Base-by-base conservation (phyloP, 1,284 basidiomycete species). In the Cutaneotrichosporon daszewskae region DNA sequence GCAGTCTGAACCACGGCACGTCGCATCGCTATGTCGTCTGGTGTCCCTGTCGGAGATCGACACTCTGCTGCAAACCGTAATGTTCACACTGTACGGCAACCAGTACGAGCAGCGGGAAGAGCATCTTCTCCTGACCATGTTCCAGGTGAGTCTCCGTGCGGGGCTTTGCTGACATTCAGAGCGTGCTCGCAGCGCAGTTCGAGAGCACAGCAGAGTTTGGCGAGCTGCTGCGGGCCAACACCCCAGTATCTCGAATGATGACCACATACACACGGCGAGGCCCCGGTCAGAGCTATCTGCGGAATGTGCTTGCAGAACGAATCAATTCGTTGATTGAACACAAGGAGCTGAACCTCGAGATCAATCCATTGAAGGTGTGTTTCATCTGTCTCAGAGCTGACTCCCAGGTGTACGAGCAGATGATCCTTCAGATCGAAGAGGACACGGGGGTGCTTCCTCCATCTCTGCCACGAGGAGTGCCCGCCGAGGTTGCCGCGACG, bases 1-100 rank as follows among this genome's bases (percentile, higher is more conserved):
- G 26, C 95, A 98, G 67, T 90, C 87, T 32, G 95, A 99, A 66
- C 95, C 95, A 13, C 81, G 92, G 40, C 95, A 98, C 71, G 85
- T 97, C 58, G 95, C 95, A 27, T 82, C 87, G 19, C 80, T 99
- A 32, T 98, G 95, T 66, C 84, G 95, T n/a, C 83, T 98, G 45
- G 95, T 98, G 71, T 89, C 85, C 56, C 74, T 98, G 31, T 82
- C 87, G 34, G 94, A 98, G 75, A 97, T 98, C 61, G 94, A 99
- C 72, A 96, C 92, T 31, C 83, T 99, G 43, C 81, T 99, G 19
- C 95, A 99, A 71, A 99, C 95, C 4, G 94, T 99, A 73, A 98
- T 99, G 95, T 98, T 98, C 74, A 97, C 94, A 16, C 81, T 99
- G 26, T 98, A 97, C 70, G 95, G 94, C 57, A 97, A 97, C 76